Base-by-base conservation (phyloP, 2,329 filamentous ascomycete genomes). In the Neopestalotiopsis rosae region DNA sequence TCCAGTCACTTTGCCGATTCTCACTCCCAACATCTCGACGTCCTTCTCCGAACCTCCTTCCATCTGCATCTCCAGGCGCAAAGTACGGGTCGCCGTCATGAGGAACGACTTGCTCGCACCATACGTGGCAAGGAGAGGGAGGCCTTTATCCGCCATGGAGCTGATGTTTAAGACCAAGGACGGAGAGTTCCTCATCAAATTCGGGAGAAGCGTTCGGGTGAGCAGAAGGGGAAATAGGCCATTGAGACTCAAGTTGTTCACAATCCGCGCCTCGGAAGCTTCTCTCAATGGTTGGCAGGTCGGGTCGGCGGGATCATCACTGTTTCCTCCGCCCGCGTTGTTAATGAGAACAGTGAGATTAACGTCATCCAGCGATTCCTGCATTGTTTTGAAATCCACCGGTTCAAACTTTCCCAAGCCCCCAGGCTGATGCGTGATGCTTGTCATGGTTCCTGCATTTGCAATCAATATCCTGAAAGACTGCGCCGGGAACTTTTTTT, bases 261-360 rank as follows among this genome's bases (percentile, higher is more conserved):
- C 78, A 68, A 86, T 76, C 40, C 84, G 77, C 0, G 77, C 72
- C 17, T 77, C 73, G 0, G 79, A 75, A 12, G 77, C 77, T 2
- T 81, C 74, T 13, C 79, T 75, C 4, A 87, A 74, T 2, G 79
- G 71, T 4, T 74, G 75, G 68, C 79, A 85, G 1, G 74, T 69
- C 4, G 78, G 75, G 67, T 77, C 65, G 13, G 70, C 67, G 3
- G 72, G 67, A 4, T 72, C 76, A 12, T 85, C 85, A 20, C 88
- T 67, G 3, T 72, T 67, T 4, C 72, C 76, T 12, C 85, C 85
- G 24, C 88, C 87, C 0, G 87, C 84, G 74, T 89, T 90, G 77
- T 90, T 90, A 72, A 90, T 76, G 30, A 90, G 77, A 2, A 89
- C 77, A 1, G 84, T 88, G 40, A 90, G 76, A 69, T 83, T 76